A percentile compares a stretch with the other conserved stretches of the same genome.
Conservation (phyloP, 768 basidiomycete genomes). For the Naganishia vishniacii region DNA sequence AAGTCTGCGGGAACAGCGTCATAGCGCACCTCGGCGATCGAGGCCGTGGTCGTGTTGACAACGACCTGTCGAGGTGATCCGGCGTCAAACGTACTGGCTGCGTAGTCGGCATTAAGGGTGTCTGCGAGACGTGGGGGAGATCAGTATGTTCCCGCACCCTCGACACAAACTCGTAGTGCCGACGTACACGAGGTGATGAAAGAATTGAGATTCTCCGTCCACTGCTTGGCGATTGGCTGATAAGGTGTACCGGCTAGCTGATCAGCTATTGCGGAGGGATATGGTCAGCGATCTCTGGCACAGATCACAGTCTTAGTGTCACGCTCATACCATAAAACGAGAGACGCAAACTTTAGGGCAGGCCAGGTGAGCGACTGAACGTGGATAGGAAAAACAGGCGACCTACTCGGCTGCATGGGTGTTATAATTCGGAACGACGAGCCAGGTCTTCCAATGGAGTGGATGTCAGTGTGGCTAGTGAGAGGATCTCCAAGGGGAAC, state of each 20-base stretch:
- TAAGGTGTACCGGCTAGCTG: slow-evolving; percentile 1
- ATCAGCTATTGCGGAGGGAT: neutral
- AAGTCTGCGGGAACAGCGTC: slow-evolving; percentile 8
- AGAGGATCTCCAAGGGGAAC: neutral
- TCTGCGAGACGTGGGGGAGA: neutral
- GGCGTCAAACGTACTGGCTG: neutral
- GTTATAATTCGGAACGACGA: slow-evolving; percentile 1
- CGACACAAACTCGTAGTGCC: neutral
- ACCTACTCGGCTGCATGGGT: slow-evolving; percentile 20
- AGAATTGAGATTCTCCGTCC: slow-evolving; percentile 13
- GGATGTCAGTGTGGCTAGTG: neutral
- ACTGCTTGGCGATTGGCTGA: neutral
- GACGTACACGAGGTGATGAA: slow-evolving; percentile 12
- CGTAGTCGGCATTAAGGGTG: neutral
- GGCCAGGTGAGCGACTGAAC: neutral
- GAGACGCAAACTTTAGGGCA: no score
- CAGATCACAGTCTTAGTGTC: no score
- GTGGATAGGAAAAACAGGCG: neutral
- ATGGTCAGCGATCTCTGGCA: neutral
- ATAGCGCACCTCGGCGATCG: neutral
- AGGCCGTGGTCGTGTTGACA: neutral
- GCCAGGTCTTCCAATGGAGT: neutral
- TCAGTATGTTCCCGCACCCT: no score
- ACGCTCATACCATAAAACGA: neutral
- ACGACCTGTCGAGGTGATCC: neutral